Evolutionary conservation across 306 rosid species (phyloP).

Genomic region (Macrotyloma uniflorum): DNA sequence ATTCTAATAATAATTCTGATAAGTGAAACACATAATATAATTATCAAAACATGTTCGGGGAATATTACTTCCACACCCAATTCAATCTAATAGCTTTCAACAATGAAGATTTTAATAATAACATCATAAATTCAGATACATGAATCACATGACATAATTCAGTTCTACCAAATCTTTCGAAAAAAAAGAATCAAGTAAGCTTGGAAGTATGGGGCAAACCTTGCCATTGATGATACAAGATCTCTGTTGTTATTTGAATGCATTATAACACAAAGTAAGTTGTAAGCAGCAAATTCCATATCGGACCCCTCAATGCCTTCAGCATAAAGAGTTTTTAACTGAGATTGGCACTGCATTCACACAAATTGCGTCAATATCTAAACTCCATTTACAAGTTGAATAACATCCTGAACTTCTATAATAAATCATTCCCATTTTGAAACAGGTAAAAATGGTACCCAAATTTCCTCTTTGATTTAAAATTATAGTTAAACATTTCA

Average conservation of each 20-base stretch:
- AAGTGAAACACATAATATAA: background rate
- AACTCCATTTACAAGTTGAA: conserved; percentile 15
- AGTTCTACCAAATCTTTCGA: background rate
- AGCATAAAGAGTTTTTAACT: conserved; percentile 76
- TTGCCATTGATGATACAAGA: conserved; percentile 80
- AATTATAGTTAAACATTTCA: conserved; percentile 1
- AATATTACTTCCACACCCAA: background rate
- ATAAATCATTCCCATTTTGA: conserved; percentile 17
- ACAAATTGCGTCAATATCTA: conserved; percentile 35
- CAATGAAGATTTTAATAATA: background rate
- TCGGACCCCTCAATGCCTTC: conserved; percentile 90
- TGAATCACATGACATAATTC: background rate
- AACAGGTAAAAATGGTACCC: background rate
- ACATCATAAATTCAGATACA: background rate
- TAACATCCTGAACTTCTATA: conserved; percentile 19
- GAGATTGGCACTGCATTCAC: conserved; percentile 90
- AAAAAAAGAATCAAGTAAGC: conserved; percentile 4
- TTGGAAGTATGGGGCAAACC: conserved; percentile 52
- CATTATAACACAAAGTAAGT: conserved; percentile 88
- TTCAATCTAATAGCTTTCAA: background rate
- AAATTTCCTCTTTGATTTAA: background rate
- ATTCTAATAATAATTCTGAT: background rate
- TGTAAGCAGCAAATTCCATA: conserved; percentile 98
- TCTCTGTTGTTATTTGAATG: conserved; percentile 94
- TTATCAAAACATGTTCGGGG: background rate